Evolutionary conservation across 202 grass and related monocot genomes (phyloP).

Genomic region (Cymbopogon flexuosus): DNA sequence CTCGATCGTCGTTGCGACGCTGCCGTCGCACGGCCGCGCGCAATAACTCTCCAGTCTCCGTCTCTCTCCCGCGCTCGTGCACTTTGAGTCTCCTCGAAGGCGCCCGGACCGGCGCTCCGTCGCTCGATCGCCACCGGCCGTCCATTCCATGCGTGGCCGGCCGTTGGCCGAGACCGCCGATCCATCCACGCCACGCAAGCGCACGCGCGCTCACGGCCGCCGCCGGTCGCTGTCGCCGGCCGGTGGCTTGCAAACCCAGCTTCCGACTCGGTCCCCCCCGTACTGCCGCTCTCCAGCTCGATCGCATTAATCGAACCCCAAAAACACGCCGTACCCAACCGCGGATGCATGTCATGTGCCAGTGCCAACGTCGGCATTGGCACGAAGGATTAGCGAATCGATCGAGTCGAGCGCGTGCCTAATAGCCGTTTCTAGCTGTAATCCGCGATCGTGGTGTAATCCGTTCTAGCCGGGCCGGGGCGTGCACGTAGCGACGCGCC

Average conservation of each 20-base stretch:
- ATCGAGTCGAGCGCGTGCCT: not conserved
- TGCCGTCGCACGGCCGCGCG: conserved; percentile 29
- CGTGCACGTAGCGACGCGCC: not conserved
- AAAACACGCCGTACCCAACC: not conserved
- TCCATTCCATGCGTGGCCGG: too few species aligned
- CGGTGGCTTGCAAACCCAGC: conserved; percentile 29
- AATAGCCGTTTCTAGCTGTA: not conserved
- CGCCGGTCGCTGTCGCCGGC: conserved; percentile 15
- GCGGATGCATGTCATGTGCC: not conserved
- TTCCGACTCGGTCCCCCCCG: not conserved
- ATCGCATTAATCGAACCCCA: conserved; percentile 16
- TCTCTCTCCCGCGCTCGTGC: not conserved
- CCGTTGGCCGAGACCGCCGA: not conserved
- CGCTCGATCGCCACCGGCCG: not conserved
- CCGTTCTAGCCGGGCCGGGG: too few species aligned
- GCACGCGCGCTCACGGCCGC: not conserved
- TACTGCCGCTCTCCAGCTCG: not conserved
- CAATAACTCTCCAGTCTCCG: not conserved
- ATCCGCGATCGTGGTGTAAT: too few species aligned
- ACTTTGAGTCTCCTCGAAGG: conserved; percentile 29
- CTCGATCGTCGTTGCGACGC: conserved; percentile 19
- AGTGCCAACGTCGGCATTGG: too few species aligned
- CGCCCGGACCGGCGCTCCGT: not conserved
- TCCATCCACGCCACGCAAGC: not conserved
- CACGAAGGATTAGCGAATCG: not conserved